These are phyloP conservation scores for Termitomyces titanicus DNA, from an alignment of 768 basidiomycete genomes.

Conservation along the genomic window DNA sequence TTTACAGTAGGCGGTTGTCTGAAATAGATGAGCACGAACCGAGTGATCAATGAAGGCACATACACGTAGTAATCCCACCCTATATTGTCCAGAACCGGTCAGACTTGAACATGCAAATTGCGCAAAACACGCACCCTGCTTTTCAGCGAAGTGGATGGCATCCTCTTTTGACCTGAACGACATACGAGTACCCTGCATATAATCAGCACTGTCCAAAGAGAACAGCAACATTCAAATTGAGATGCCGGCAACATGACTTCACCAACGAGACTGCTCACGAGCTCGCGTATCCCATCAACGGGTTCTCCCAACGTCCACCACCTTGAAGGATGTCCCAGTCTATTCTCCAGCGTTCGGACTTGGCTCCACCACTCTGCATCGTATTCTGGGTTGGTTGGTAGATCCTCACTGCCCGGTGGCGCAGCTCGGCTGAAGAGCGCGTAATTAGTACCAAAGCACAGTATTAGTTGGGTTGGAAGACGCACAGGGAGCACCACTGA, in stretches of 20 bases:
- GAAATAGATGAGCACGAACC: slow-evolving; percentile 8
- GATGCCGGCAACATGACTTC: not conserved
- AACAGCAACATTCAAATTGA: not conserved
- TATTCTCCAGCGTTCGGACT: slow-evolving; percentile 86
- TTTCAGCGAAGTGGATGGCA: slow-evolving; percentile 93
- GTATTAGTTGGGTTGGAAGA: not conserved
- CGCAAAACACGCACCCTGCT: slow-evolving; percentile 64
- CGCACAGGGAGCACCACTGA: slow-evolving; percentile 85
- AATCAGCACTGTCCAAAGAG: slow-evolving; percentile 67
- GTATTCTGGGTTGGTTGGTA: slow-evolving; percentile 92
- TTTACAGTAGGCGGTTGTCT: slow-evolving; percentile 60
- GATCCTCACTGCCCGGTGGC: slow-evolving; percentile 84
- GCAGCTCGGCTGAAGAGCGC: slow-evolving; percentile 62
- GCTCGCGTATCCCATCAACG: slow-evolving; percentile 95
- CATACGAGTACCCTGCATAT: slow-evolving; percentile 88
- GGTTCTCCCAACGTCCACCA: slow-evolving; percentile 95
- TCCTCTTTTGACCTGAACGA: slow-evolving; percentile 86
- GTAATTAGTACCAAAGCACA: not conserved
- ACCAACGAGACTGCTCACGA: slow-evolving; percentile 55
- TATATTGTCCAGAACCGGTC: slow-evolving; percentile 27
- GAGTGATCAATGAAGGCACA: slow-evolving; percentile 25
- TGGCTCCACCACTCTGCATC: slow-evolving; percentile 90
- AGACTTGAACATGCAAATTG: not conserved
- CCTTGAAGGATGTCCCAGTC: slow-evolving; percentile 93
- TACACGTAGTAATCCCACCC: slow-evolving; percentile 94